These are phyloP conservation scores for Kodamaea sp. DNA, from an alignment of 1,139 yeast genomes.

Conservation along the genomic window DNA sequence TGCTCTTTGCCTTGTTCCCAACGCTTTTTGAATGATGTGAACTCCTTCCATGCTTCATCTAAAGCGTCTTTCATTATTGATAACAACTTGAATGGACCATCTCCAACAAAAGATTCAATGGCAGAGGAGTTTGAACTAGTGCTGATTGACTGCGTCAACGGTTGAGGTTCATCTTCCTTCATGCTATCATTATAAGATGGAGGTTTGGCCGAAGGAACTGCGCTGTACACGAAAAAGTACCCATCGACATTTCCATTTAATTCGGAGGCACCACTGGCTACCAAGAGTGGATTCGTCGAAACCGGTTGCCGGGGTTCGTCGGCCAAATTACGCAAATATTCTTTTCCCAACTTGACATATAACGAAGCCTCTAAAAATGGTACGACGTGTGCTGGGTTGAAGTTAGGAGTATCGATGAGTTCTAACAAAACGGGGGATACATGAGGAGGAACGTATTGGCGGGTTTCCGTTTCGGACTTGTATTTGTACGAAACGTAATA, in stretches of 20 bases:
- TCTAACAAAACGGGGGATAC: constrained; percentile 65
- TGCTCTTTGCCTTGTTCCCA: constrained; percentile 68
- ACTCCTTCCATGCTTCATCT: constrained; percentile 75
- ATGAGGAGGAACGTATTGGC: constrained; percentile 32
- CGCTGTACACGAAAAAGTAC: constrained; percentile 65
- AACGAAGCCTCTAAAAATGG: constrained; percentile 75
- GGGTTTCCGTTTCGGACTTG: constrained; percentile 22
- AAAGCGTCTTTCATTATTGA: constrained; percentile 54
- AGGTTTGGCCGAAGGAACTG: constrained; percentile 59
- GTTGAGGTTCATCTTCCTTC: background rate
- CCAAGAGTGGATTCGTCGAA: constrained; percentile 64
- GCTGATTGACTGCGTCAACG: constrained; percentile 1
- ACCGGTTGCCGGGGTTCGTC: constrained; percentile 66
- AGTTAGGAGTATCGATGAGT: constrained; percentile 72
- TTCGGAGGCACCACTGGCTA: constrained; percentile 78
- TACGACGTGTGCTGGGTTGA: constrained; percentile 61
- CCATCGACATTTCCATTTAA: constrained; percentile 75
- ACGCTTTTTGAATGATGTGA: constrained; percentile 48
- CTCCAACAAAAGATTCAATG: constrained; percentile 13
- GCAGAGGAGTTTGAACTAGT: constrained; percentile 6
- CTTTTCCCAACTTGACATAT: constrained; percentile 59
- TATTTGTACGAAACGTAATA: constrained; percentile 25
- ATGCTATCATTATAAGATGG: constrained; percentile 47
- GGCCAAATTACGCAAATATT: constrained; percentile 60
- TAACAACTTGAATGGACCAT: constrained; percentile 47